These are phyloP conservation scores for Dispira parvispora DNA, from an alignment of 192 early-diverging fungal species.

Conservation along the genomic window DNA sequence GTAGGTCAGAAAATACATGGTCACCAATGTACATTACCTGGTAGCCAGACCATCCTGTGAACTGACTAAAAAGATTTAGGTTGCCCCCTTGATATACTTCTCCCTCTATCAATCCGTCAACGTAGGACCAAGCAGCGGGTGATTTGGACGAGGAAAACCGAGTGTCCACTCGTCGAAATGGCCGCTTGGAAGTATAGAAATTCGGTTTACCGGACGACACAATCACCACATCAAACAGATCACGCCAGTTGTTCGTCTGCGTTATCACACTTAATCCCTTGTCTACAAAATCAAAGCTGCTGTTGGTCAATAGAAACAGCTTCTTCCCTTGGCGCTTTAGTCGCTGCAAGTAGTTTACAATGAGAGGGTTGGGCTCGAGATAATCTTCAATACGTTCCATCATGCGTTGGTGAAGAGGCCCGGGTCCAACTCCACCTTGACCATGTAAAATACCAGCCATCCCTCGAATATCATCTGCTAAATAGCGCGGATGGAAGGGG, in stretches of 20 bases:
- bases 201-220: slow-evolving; percentile 38
- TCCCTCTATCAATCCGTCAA: slow-evolving; percentile 31
- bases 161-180: slow-evolving; percentile 34
- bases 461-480: slow-evolving; percentile 34
- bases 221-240: slow-evolving; percentile 42
- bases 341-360: slow-evolving; percentile 29
- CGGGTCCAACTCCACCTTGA: slow-evolving; percentile 25
- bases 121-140: slow-evolving; percentile 31
- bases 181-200: slow-evolving; percentile 38
- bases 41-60: slow-evolving; percentile 37
- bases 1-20: slow-evolving; percentile 42
- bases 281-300: slow-evolving; percentile 33
- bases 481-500: slow-evolving; percentile 41
- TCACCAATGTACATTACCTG: slow-evolving; percentile 46
- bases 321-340: slow-evolving; percentile 30
- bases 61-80: slow-evolving; percentile 28
- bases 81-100: slow-evolving; percentile 48
- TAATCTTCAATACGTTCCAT: slow-evolving; percentile 29
- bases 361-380: slow-evolving; percentile 26
- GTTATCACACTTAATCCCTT: slow-evolving; percentile 32
- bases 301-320: slow-evolving; percentile 40
- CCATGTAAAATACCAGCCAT: slow-evolving; percentile 35
- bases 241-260: slow-evolving; percentile 28
- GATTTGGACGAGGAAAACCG: neutral
- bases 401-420: slow-evolving; percentile 28